These are phyloP conservation scores for Trichoderma asperellum DNA, from an alignment of 2,329 filamentous ascomycete genomes.

Conservation along the genomic window DNA sequence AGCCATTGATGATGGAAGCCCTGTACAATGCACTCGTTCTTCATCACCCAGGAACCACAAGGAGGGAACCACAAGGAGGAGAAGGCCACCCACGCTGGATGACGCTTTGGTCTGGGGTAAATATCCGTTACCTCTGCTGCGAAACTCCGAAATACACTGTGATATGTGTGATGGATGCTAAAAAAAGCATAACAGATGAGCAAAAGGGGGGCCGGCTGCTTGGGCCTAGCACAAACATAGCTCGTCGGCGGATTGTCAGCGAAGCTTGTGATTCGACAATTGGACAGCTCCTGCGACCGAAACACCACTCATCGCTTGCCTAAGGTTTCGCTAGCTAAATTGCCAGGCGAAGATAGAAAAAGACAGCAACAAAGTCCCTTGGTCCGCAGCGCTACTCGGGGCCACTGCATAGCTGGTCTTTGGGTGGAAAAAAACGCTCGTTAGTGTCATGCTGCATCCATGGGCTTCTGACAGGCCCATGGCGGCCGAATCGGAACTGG, in stretches of 20 bases:
- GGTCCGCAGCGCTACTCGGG: conserved; percentile 9
- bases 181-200: conserved; percentile 22
- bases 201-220: conserved; percentile 12
- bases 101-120: conserved; percentile 16
- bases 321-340: conserved; percentile 26
- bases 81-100: conserved; percentile 10
- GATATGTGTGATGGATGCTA: conserved; percentile 15
- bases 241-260: conserved; percentile 24
- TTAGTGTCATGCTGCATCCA: conserved; percentile 1
- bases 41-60: conserved; percentile 11
- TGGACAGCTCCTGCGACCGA: conserved; percentile 5
- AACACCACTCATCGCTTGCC: conserved; percentile 11
- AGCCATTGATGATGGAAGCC: conserved; percentile 14
- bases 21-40: neutral
- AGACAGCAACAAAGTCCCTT: neutral
- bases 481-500: conserved; percentile 14
- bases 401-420: conserved; percentile 7
- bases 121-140: neutral
- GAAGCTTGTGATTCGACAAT: conserved; percentile 29
- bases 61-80: conserved; percentile 9
- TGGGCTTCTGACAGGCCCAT: neutral
- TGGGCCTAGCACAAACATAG: conserved; percentile 18
- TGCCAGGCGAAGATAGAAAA: conserved; percentile 13
- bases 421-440: neutral
- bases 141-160: conserved; percentile 17